A percentile compares a stretch with the other conserved stretches of the same genome.
Conservation (phyloP, 805 yeast genomes). For the Metschnikowia koreensis region DNA sequence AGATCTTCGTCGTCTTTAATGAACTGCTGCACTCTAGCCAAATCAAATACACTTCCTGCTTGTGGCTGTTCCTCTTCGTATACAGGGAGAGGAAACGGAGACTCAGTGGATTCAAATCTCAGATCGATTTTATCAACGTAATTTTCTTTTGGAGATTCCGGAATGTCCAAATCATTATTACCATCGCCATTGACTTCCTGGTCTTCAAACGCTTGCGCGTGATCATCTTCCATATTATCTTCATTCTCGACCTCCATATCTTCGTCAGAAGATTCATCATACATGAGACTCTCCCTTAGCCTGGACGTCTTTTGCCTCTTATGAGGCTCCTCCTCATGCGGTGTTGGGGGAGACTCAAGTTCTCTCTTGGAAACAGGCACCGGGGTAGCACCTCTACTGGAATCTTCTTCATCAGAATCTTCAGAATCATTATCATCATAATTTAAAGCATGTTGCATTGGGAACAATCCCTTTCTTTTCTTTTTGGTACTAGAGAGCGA, state of each 20-base stretch:
- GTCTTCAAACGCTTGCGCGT: conserved; percentile 21
- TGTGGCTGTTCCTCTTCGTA: conserved; percentile 42
- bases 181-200: conserved; percentile 14
- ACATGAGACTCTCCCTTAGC: conserved; percentile 29
- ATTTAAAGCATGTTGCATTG: conserved; percentile 56
- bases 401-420: conserved; percentile 34
- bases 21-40: conserved; percentile 50
- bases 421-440: conserved; percentile 39
- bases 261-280: conserved; percentile 33
- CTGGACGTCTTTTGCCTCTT: conserved; percentile 28
- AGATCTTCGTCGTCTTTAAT: conserved; percentile 78
- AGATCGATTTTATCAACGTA: conserved; percentile 29
- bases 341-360: conserved; percentile 24
- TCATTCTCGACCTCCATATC: conserved; percentile 24
- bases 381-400: conserved; percentile 39
- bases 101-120: conserved; percentile 49
- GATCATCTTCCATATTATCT: conserved; percentile 18
- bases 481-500: conserved; percentile 27
- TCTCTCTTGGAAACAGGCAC: conserved; percentile 30
- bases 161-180: conserved; percentile 8
- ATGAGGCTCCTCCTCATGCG: conserved; percentile 16
- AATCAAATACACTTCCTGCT: conserved; percentile 30
- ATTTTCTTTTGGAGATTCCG: conserved; percentile 14
- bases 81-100: conserved; percentile 54
- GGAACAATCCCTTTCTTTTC: conserved; percentile 32